Evolutionary conservation across 2,329 filamentous ascomycete genomes (phyloP).

Genomic region (Chaetomium globosum): DNA sequence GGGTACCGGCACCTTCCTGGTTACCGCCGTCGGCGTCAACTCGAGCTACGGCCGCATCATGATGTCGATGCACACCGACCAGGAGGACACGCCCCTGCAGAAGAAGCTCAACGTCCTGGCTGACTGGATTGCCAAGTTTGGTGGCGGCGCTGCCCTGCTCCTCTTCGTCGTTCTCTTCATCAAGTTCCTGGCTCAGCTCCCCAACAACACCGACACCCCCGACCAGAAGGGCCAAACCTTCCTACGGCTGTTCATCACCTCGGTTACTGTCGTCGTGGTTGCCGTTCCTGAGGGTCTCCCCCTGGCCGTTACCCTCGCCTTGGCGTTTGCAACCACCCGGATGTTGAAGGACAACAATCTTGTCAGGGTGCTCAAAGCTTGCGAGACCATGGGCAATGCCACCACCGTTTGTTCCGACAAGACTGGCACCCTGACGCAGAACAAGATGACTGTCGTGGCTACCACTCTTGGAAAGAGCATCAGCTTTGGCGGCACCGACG

Average conservation of each 20-base stretch:
- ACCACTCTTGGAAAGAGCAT: constrained; percentile 61
- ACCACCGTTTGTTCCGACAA: constrained; percentile 80
- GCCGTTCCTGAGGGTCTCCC: constrained; percentile 69
- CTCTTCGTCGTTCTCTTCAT: constrained; percentile 80
- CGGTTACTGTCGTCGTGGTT: constrained; percentile 69
- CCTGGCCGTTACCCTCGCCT: constrained; percentile 67
- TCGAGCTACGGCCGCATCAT: constrained; percentile 59
- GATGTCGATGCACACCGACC: constrained; percentile 57
- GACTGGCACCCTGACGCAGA: constrained; percentile 73
- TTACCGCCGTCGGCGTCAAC: constrained; percentile 58
- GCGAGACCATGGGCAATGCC: constrained; percentile 73
- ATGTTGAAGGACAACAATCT: constrained; percentile 74
- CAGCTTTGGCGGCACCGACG: constrained; percentile 42
- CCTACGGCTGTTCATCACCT: constrained; percentile 64
- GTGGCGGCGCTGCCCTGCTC: constrained; percentile 68
- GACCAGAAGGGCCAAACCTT: constrained; percentile 63
- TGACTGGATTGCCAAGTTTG: constrained; percentile 51
- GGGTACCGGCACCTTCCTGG: constrained; percentile 57
- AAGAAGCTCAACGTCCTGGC: constrained; percentile 40
- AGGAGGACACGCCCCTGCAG: constrained; percentile 57
- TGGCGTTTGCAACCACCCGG: constrained; percentile 70
- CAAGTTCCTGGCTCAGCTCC: constrained; percentile 69
- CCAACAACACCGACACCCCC: constrained; percentile 50
- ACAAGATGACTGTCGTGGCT: constrained; percentile 76
- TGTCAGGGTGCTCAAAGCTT: constrained; percentile 68